Base-by-base conservation (phyloP, 1,284 basidiomycete genomes). In the Microbotryomycetes sp. region DNA sequence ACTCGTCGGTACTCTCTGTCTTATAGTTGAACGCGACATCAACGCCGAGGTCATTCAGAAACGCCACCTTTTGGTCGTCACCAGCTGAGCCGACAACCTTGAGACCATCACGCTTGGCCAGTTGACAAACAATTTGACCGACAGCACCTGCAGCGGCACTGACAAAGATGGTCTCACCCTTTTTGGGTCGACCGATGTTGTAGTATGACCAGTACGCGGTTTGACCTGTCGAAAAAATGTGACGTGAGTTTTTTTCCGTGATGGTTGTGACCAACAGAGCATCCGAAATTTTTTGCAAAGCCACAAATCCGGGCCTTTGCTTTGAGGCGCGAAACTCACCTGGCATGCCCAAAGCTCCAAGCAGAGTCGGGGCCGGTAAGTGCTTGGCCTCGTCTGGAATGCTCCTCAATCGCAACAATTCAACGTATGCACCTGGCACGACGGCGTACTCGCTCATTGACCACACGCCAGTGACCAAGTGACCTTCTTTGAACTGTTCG, bases 1-100 rank as follows among this genome's bases (percentile, higher is more conserved):
- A 82, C 42, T 81, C 50, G 12, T 46, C 48, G 9, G 65, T 66
- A 15, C 47, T 49, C 4, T 56, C 29, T 0, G 77, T 83, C 77
- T 94, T 96, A 79, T 96, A 97, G 77, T 96, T 89, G 74, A 94
- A 79, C 0, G 86, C 88, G 56, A 82, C 82, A 71, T 92, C 88
- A 47, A 88, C 86, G 23, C 89, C 89, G 30, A 94, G 76, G 59
- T 88, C 79, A 74, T 86, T 82, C 45, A 96, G 82, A 84, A 89
- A 91, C 16, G 80, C 78, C 74, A 72, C 67, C 59, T 73, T 72
- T 28, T 89, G 88, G 25, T 81, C 74, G 0, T 83, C 82, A 16
- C 87, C 87, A 0, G 86, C 91, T 63, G 89, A 87, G 12, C 85
- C 92, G 65, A 91, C 84, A 54, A 97, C 92, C 68, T 84, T 87